A percentile compares a stretch with the other conserved stretches of the same genome.
Conservation (phyloP, 148 eudicot species). For the Persicaria tinctoria region DNA sequence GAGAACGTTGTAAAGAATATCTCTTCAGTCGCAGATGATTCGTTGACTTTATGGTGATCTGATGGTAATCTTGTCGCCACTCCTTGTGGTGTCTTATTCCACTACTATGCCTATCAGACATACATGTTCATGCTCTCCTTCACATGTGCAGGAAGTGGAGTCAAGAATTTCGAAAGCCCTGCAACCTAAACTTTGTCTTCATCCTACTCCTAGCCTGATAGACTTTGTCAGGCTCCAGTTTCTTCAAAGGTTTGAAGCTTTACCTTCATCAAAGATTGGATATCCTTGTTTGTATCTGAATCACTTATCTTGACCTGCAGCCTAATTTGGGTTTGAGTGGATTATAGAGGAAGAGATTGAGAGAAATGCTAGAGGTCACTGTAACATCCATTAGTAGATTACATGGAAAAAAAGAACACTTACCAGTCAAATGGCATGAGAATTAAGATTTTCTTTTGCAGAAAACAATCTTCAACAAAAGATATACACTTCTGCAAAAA, state of each 20-base stretch:
- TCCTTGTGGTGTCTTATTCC: too few species aligned
- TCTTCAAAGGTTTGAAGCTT: slow-evolving; percentile 43
- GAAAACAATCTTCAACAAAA: too few species aligned
- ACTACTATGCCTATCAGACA: too few species aligned
- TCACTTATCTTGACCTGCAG: slow-evolving; percentile 36
- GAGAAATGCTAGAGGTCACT: too few species aligned
- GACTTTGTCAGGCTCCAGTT: slow-evolving; percentile 41
- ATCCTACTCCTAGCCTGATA: slow-evolving; percentile 83
- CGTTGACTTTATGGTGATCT: too few species aligned
- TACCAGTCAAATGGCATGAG: too few species aligned
- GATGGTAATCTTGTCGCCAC: too few species aligned
- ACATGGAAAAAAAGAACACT: slow-evolving; percentile 60
- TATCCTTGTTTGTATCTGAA: slow-evolving; percentile 14
- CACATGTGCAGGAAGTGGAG: slow-evolving; percentile 87
- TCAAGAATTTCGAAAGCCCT: slow-evolving; percentile 82
- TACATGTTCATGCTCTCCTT: too few species aligned
- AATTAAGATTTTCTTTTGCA: too few species aligned
- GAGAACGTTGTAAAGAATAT: too few species aligned
- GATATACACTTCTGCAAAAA: too few species aligned
- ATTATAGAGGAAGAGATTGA: slow-evolving; percentile 50
- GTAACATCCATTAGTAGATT: slow-evolving; percentile 38
- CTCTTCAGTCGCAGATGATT: too few species aligned
- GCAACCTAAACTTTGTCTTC: slow-evolving; percentile 78
- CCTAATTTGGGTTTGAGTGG: slow-evolving; percentile 55
- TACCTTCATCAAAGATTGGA: slow-evolving; percentile 11